A percentile compares a stretch with the other conserved stretches of the same genome.
These are phyloP conservation scores for Cladosporium phlei DNA, from an alignment of 2,329 filamentous ascomycete genomes.

Conservation along the genomic window DNA sequence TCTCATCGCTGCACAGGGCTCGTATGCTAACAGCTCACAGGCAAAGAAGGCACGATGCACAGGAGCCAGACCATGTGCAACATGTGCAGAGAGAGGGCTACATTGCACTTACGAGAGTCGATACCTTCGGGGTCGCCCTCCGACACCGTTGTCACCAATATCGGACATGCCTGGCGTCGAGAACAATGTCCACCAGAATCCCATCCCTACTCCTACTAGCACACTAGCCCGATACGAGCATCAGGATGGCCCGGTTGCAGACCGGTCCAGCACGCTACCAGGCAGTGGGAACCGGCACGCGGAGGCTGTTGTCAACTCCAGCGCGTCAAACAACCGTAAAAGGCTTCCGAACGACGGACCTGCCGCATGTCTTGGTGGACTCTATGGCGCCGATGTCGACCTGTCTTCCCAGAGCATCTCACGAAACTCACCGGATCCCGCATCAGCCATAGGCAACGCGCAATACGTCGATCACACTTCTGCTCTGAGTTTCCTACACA, in stretches of 20 bases:
- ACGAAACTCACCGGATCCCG: constrained; percentile 41
- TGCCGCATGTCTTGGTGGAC: too few species aligned
- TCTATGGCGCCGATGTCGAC: too few species aligned
- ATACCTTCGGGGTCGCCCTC: constrained; percentile 43
- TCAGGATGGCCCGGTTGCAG: too few species aligned
- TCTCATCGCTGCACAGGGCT: neutral
- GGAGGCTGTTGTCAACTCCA: too few species aligned
- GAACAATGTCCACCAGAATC: too few species aligned
- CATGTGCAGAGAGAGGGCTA: constrained; percentile 26
- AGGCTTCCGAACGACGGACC: too few species aligned
- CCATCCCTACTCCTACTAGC: too few species aligned
- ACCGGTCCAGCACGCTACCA: too few species aligned
- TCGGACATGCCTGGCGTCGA: too few species aligned
- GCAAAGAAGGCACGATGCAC: constrained; percentile 35
- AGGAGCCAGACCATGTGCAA: constrained; percentile 34
- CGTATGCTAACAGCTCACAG: neutral
- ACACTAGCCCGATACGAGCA: too few species aligned
- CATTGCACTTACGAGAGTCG: constrained; percentile 44
- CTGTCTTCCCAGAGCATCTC: constrained; percentile 8
- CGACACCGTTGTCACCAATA: constrained; percentile 34
- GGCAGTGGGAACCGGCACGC: too few species aligned
- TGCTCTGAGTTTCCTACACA: constrained; percentile 54
- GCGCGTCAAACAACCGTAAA: too few species aligned
- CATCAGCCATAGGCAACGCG: constrained; percentile 48
- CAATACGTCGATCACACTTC: constrained; percentile 54